Evolutionary conservation across 2,329 filamentous ascomycete genomes (phyloP), one percentile per base, ranked within the genome.

Genomic region (Dothistroma septosporum): DNA sequence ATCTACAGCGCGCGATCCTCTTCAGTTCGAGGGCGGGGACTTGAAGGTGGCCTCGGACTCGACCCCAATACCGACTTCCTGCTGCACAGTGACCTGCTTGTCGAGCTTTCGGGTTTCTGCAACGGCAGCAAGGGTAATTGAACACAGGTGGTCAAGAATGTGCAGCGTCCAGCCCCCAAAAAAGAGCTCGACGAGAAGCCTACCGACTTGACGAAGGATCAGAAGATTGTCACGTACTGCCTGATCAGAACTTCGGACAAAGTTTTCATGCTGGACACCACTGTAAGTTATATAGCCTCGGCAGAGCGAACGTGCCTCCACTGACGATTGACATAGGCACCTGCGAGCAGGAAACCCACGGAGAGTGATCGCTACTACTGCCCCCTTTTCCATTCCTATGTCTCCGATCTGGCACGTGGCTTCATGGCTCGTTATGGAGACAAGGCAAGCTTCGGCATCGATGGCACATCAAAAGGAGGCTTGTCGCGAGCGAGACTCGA

Each of bases 121-220:
- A 44, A 44, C 14, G 37, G 37, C 37, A 44, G 37, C 37, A 44
- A 44, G 16, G 16, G 6, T 1, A 5, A 44, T 16, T 44, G 37
- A 16, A n/a, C 37, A 7, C 3, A 44, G 1, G n/a, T 16, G 12
- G 37, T 16, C 4, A 44, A 44, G 5, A 16, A 16, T 16, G 8
- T 44, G 4, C 37, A 32, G 47, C 31, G 9, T n/a, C 21, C 32
- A 4, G 28, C 31, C 22, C 55, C 53, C 3, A 44, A 49, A 11
- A 35, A 50, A 19, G 44, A 59, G n/a, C 48, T 62, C 12, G 22
- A 59, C n/a, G 49, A 50, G 14, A 28, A 62, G 32, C 44, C 37
- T 14, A 19, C 16, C 4, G 53, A 62, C 11, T 31, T 62, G 46
- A 32, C 8, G 2, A 44, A 5, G 14, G 37, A 44, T 16, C 7